A percentile compares a stretch with the other conserved stretches of the same genome.
Conservation (phyloP, 106 monocot species). For the Gastrodia elata region DNA sequence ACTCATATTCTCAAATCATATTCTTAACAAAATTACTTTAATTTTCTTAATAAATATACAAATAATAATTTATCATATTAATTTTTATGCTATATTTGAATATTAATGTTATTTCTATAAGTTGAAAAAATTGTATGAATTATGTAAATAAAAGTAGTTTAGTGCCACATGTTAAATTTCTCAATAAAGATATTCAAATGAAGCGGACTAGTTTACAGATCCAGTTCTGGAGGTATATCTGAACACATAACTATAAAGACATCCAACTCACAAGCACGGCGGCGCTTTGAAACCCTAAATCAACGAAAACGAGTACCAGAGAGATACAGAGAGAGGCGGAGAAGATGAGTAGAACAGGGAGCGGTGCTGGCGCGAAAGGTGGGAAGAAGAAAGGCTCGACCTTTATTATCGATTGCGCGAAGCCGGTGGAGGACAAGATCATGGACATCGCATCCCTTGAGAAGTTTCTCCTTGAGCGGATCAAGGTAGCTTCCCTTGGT, state of each 20-base stretch:
- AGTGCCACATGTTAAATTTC: no score
- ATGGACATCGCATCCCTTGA: constrained; percentile 88
- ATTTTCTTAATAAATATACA: no score
- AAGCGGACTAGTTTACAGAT: not conserved
- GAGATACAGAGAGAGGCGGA: not conserved
- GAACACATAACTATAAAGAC: not conserved
- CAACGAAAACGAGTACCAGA: not conserved
- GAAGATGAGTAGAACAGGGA: constrained; percentile 7
- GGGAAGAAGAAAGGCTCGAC: constrained; percentile 42
- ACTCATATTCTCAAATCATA: no score
- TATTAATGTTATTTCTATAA: no score
- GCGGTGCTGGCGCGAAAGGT: constrained; percentile 11
- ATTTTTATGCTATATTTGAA: no score
- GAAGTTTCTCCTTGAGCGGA: constrained; percentile 87
- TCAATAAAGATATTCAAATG: no score
- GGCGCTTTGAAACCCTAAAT: not conserved
- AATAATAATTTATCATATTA: no score
- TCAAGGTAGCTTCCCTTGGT: constrained; percentile 56
- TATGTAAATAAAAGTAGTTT: no score
- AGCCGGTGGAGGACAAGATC: constrained; percentile 72
- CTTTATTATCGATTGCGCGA: constrained; percentile 49
- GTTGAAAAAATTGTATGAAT: no score
- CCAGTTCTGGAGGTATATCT: not conserved
- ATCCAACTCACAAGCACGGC: not conserved
- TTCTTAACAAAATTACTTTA: no score